These are phyloP conservation scores for Filobasidium wieringae DNA, from an alignment of 768 basidiomycete genomes.

Conservation along the genomic window DNA sequence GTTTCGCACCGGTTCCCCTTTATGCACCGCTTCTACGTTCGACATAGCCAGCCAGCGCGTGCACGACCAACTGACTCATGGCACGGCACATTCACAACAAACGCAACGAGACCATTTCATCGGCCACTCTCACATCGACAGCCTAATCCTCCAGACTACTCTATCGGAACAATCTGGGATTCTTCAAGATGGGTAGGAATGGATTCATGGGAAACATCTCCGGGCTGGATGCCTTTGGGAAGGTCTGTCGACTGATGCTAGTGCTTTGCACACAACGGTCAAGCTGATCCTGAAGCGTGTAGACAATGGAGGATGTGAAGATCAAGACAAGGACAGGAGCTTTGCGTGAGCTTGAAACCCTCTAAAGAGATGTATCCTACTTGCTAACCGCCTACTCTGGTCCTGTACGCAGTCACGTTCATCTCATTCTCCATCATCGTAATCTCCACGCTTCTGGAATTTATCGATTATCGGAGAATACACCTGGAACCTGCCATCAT, in stretches of 20 bases:
- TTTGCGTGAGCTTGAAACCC: slow-evolving; percentile 52
- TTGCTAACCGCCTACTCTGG: slow-evolving; percentile 12
- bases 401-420: slow-evolving; percentile 61
- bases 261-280: neutral
- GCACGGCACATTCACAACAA: no score
- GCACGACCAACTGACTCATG: no score
- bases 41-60: no score
- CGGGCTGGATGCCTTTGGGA: slow-evolving; percentile 97
- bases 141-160: no score
- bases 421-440: slow-evolving; percentile 84
- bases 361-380: neutral
- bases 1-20: no score
- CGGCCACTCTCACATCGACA: no score
- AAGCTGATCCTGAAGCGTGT: slow-evolving; percentile 3
- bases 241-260: slow-evolving; percentile 47
- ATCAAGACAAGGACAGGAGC: slow-evolving; percentile 94
- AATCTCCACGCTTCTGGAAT: slow-evolving; percentile 83
- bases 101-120: no score
- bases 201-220: slow-evolving; percentile 48
- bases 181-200: slow-evolving; percentile 34
- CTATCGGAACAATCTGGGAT: no score
- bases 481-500: slow-evolving; percentile 75
- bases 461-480: slow-evolving; percentile 83
- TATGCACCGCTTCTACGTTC: no score
- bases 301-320: slow-evolving; percentile 99